A percentile compares a stretch with the other conserved stretches of the same genome.
Conservation (phyloP, 192 early-diverging fungal genomes). For the Backusella luteola region DNA sequence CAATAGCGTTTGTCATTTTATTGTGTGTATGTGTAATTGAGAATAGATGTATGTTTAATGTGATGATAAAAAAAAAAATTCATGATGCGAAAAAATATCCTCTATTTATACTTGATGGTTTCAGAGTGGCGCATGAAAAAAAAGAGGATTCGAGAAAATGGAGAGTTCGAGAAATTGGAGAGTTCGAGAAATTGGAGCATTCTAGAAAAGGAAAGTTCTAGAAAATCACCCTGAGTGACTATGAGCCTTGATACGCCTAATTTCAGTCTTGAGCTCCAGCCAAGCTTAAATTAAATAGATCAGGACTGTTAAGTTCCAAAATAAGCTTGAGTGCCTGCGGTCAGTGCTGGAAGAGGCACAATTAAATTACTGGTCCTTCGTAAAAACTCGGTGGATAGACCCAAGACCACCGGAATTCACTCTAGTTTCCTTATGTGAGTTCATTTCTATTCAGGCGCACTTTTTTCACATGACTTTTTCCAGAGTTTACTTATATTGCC, state of each 20-base stretch:
- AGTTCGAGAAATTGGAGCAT: neutral
- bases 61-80: too few relatives aligned
- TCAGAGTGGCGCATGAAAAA: too few relatives aligned
- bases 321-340: neutral
- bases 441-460: too few relatives aligned
- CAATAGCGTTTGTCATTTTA: slow-evolving; percentile 26
- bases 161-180: too few relatives aligned
- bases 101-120: too few relatives aligned
- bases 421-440: too few relatives aligned
- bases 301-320: neutral
- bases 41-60: too few relatives aligned
- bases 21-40: too few relatives aligned
- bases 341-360: neutral
- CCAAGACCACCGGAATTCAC: neutral
- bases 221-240: neutral
- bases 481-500: too few relatives aligned
- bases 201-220: neutral
- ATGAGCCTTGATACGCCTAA: neutral
- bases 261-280: neutral
- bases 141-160: slow-evolving; percentile 28
- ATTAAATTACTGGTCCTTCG: neutral
- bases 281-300: neutral
- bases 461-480: too few relatives aligned
- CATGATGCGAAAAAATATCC: too few relatives aligned
- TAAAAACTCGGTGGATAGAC: neutral